Conservation (phyloP, 2,329 filamentous ascomycete genomes). For the Stemphylium vesicarium region DNA sequence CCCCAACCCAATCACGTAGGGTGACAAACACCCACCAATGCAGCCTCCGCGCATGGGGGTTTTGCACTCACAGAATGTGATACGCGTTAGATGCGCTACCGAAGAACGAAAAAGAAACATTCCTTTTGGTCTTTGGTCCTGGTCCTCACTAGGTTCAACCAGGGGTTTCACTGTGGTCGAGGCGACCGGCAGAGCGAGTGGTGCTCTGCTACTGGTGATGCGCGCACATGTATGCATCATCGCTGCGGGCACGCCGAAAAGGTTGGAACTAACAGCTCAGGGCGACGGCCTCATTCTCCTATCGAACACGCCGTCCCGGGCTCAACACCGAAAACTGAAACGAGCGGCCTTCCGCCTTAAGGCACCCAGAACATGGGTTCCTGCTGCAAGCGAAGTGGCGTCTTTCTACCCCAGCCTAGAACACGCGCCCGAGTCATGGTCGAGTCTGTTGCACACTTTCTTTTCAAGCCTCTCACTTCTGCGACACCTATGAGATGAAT, state of each 20-base stretch:
- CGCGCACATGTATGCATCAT: not conserved
- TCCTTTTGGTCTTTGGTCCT: no score
- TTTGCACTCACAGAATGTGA: not conserved
- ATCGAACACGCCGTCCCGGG: slow-evolving; percentile 6
- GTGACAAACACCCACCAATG: not conserved
- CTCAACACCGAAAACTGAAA: slow-evolving; percentile 11
- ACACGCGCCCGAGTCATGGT: not conserved
- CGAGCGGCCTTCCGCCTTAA: slow-evolving; percentile 10
- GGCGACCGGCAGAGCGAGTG: not conserved
- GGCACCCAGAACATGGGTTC: slow-evolving; percentile 8
- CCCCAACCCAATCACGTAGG: not conserved
- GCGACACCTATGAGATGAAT: not conserved
- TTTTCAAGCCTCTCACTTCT: not conserved
- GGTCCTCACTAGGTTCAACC: not conserved
- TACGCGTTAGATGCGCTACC: not conserved
- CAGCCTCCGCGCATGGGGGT: slow-evolving; percentile 7
- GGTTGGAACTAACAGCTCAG: not conserved
- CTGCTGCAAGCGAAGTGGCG: slow-evolving; percentile 9
- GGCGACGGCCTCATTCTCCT: slow-evolving; percentile 3
- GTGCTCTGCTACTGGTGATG: not conserved
- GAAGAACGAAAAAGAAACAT: slow-evolving; percentile 2
- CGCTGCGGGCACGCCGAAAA: slow-evolving; percentile 6
- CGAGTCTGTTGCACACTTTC: not conserved
- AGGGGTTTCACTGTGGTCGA: not conserved
- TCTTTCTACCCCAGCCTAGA: slow-evolving; percentile 7